Evolutionary conservation across 2,329 filamentous ascomycete genomes (phyloP).

Genomic region (Stagonosporopsis chrysanthemi): DNA sequence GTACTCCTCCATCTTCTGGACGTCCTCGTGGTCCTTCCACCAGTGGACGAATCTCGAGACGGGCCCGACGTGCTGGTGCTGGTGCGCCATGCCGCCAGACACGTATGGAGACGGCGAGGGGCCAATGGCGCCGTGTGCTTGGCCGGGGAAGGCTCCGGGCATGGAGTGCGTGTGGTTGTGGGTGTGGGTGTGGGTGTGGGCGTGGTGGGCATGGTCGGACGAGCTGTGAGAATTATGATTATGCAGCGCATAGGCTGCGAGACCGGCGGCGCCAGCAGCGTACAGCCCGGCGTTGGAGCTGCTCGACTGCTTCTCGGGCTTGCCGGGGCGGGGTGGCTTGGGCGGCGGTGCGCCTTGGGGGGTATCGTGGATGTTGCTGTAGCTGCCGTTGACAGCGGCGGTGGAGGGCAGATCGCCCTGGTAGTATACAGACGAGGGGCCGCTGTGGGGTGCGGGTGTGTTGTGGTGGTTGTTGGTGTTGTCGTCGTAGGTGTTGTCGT

Average conservation of each 20-base stretch:
- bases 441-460: background rate
- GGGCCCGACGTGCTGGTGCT: constrained; percentile 63
- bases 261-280: constrained; percentile 56
- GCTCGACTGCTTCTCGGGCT: constrained; percentile 54
- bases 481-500: no score
- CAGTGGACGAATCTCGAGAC: constrained; percentile 65
- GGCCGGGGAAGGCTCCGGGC: constrained; percentile 40
- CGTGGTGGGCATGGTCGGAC: constrained; percentile 30
- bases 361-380: constrained; percentile 43
- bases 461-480: background rate
- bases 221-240: constrained; percentile 47
- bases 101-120: constrained; percentile 33
- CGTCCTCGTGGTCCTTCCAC: constrained; percentile 70
- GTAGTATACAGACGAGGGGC: constrained; percentile 38
- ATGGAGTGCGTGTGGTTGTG: constrained; percentile 38
- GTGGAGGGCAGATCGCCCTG: constrained; percentile 37
- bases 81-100: constrained; percentile 53
- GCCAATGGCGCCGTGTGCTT: constrained; percentile 23
- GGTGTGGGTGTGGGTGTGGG: constrained; percentile 40
- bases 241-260: constrained; percentile 56
- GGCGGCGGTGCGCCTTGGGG: constrained; percentile 37
- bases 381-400: constrained; percentile 41
- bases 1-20: constrained; percentile 71
- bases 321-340: constrained; percentile 47
- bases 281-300: constrained; percentile 55